Conservation (phyloP, 176 grass and related monocot species). For the Aegilops umbellulata region DNA sequence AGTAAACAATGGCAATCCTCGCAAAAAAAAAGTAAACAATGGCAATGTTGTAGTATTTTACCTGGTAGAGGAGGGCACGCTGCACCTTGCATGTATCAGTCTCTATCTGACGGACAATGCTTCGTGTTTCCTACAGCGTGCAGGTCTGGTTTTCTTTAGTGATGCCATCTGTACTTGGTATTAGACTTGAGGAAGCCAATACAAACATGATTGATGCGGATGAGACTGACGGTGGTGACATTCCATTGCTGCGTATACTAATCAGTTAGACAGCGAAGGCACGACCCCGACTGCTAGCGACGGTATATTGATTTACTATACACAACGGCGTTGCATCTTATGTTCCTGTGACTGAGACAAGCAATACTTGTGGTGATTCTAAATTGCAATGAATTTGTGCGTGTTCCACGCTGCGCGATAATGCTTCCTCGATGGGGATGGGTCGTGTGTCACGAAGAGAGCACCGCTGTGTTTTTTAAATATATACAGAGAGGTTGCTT, state of each 20-base stretch:
- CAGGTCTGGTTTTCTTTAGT: background rate
- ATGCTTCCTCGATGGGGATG: background rate
- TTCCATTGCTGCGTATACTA: background rate
- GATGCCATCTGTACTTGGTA: background rate
- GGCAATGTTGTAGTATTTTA: no score
- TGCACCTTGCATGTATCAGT: no score
- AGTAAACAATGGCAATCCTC: no score
- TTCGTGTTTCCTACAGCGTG: background rate
- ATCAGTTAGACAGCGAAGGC: no score
- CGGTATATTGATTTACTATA: background rate
- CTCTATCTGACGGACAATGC: no score
- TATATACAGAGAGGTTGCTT: background rate
- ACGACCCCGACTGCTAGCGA: no score
- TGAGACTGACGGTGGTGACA: background rate
- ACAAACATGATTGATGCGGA: no score
- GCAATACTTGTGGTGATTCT: background rate
- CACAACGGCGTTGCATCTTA: background rate
- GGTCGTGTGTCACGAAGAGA: background rate
- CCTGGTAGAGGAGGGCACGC: no score
- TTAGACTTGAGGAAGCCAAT: background rate
- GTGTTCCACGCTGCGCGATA: background rate
- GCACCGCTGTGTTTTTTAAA: background rate
- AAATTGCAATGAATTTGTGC: background rate
- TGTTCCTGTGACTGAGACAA: background rate
- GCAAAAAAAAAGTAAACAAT: no score